These are phyloP conservation scores for Tolypocladium capitatum DNA, from an alignment of 2,329 filamentous ascomycete genomes.

Conservation along the genomic window DNA sequence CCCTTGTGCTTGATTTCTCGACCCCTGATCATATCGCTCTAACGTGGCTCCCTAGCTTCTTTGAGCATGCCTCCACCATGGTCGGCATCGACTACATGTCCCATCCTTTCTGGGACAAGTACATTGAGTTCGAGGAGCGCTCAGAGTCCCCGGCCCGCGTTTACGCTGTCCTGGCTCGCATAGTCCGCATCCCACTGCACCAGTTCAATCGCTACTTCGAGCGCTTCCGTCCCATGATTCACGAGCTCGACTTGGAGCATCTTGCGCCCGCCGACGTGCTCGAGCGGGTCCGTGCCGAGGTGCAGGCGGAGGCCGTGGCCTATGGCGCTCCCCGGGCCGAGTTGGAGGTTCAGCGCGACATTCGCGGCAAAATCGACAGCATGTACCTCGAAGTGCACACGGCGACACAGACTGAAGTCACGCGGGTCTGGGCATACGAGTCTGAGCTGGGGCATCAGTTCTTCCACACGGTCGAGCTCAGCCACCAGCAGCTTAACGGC, in stretches of 20 bases:
- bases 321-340: conserved; percentile 46
- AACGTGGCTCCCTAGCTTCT: conserved; percentile 51
- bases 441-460: conserved; percentile 91
- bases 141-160: conserved; percentile 74
- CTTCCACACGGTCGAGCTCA: conserved; percentile 89
- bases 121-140: conserved; percentile 91
- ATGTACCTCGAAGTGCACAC: conserved; percentile 72
- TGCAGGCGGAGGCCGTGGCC: conserved; percentile 49
- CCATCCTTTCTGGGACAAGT: conserved; percentile 98
- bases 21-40: conserved; percentile 8
- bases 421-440: conserved; percentile 89
- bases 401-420: conserved; percentile 73
- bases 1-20: conserved; percentile 1
- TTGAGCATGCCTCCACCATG: conserved; percentile 73
- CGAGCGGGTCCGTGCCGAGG: conserved; percentile 54
- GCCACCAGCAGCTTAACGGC: conserved; percentile 70
- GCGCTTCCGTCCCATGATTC: conserved; percentile 66
- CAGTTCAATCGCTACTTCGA: conserved; percentile 94
- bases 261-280: conserved; percentile 58
- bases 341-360: conserved; percentile 68
- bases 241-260: conserved; percentile 58
- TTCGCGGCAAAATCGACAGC: conserved; percentile 67
- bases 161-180: conserved; percentile 67
- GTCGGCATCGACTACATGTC: conserved; percentile 89
- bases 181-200: conserved; percentile 86